Base-by-base conservation (phyloP, 176 grass and related monocot genomes). In the Ensete glaucum region DNA sequence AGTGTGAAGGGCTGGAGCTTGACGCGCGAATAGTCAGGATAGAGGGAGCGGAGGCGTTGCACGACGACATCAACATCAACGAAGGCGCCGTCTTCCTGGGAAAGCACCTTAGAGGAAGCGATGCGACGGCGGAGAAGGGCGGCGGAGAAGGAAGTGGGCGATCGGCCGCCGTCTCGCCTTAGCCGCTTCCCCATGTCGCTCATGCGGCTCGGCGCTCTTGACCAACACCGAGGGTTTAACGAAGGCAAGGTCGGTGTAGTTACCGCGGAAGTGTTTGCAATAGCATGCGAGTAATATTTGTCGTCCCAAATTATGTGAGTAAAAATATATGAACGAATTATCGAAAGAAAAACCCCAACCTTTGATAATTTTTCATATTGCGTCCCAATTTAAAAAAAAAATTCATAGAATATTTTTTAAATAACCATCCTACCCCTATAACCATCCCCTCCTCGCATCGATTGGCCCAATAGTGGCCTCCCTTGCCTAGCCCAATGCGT, bases 1-100 rank as follows among this genome's bases (percentile, higher is more conserved):
- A 66, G 56, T 27, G 78, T 71, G 64, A 98, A 90, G 2, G 85
- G 86, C 1, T 73, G 80, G 11, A 83, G 73, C 76, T 93, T 88
- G 16, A 87, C 55, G 72, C 88, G 90, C 29, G 75, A 74, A 58
- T 76, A 79, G 16, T 91, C 75, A 0, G 80, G 86, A 62, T 85
- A 68, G 53, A 69, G 84, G 64, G 85, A 52, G 64, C 94, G 87
- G 77, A 98, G 88, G 58, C 72, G 58, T 52, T 23, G 8, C 64
- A 84, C 88, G 50, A 91, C 80, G 51, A 79, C 78, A 16, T 87
- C 85, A 17, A 81, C 84, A 58, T 85, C 83, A 67, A 72, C 57
- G 78, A 56, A 69, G 53, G 69, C 20, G 48, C n/a, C 73, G 15
- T 78, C 83, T 52, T 87, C 78, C 0, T 84, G 85, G 13, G 69